A percentile compares a stretch with the other conserved stretches of the same genome.
Conservation (phyloP, 129 eudicot species). For the Gnaphalium uliginosum region DNA sequence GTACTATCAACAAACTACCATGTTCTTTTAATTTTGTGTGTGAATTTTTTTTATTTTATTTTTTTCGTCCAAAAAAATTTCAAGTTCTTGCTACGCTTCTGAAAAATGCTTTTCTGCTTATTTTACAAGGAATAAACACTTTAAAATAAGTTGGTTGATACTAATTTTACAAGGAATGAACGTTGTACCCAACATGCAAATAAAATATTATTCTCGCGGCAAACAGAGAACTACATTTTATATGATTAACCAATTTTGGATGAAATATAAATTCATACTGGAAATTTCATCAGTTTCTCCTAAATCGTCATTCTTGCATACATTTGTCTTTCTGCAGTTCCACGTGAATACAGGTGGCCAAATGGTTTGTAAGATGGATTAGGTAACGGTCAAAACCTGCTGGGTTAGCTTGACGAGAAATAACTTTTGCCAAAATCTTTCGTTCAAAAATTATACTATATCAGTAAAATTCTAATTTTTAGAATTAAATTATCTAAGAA, state of each 20-base stretch:
- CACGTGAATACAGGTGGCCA: background rate
- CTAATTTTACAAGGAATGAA: no score
- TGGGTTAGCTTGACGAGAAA: background rate
- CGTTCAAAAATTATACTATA: background rate
- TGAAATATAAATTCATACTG: background rate
- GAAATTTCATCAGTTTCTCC: background rate
- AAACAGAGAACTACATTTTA: background rate
- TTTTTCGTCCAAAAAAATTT: background rate
- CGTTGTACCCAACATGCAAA: background rate
- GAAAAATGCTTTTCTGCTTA: no score
- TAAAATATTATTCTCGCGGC: background rate
- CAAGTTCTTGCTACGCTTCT: no score
- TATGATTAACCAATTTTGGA: constrained; percentile 1
- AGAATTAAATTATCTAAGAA: background rate
- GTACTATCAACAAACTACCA: background rate
- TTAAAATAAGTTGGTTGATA: no score
- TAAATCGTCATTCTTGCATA: background rate
- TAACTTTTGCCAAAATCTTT: background rate
- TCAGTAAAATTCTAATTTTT: background rate
- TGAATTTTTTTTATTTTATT: background rate
- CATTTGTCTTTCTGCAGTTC: background rate
- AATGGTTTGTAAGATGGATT: background rate
- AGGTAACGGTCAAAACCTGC: background rate
- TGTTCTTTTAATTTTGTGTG: background rate
- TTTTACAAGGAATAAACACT: no score